Base-by-base conservation (phyloP, 176 grass and related monocot species). In the Juncus inflexus region DNA sequence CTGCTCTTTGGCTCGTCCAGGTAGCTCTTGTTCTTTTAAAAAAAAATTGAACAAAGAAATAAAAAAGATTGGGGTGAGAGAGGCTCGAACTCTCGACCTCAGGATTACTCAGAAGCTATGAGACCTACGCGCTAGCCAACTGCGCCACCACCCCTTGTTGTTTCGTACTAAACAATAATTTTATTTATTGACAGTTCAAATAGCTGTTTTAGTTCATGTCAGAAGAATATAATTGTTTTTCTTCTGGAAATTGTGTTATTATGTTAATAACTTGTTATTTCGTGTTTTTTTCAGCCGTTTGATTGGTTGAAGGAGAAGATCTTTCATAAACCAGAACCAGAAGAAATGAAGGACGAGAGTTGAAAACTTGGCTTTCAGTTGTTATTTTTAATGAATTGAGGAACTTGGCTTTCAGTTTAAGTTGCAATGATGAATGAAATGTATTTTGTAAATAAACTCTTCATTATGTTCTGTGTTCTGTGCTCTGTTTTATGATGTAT, bases 41-140 rank as follows among this genome's bases (percentile, higher is more conserved):
- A 13, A 57, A 15, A 57, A 57, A 57, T 12, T 9, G 12, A 12
- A 52, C 49, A 52, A 8, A 28, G 19, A 28, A 28, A 28, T 28
- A 54, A 39, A 64, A 42, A 3, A 35, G 3, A 13, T 35, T 96
- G 76, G 84, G 81, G 78, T 83, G 87, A 83, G 73, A 83, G 84
- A 90, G 81, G 76, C 79, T 87, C 84, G 84, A 90, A 87, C 87
- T 87, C 81, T 80, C 76, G 70, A 90, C 76, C 91, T 88, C 87
- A 86, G 77, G 84, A 83, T 87, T 0, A 87, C 83, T 78, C 84
- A 9, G 38, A 10, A 78, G 77, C 80, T 83, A 90, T 90, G 82
- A 90, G 86, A 90, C 86, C 78, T 90, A 90, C 82, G 82, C 86
- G 86, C 81, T 90, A 84, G 78, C 81, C 81, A 90, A 90, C 86